A percentile compares a stretch with the other conserved stretches of the same genome.
Conservation (phyloP, 129 eudicot species). For the Lactuca sativa region DNA sequence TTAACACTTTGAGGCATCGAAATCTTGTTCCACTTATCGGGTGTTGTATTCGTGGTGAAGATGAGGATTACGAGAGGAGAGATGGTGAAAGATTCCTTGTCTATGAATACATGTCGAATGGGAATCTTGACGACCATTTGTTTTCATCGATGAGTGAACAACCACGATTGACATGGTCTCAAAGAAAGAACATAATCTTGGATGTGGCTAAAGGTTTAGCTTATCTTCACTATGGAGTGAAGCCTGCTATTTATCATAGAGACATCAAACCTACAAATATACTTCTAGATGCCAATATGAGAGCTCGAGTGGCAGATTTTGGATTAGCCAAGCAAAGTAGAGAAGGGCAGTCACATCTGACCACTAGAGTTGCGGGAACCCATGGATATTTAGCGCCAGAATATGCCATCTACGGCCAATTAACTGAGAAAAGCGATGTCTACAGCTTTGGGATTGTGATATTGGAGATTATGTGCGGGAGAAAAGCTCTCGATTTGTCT, state of each 20-base stretch:
- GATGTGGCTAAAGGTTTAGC: conserved; percentile 73
- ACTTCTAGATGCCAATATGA: conserved; percentile 66
- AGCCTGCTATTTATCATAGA: conserved; percentile 76
- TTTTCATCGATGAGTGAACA: conserved; percentile 36
- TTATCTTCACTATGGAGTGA: conserved; percentile 76
- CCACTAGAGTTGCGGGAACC: conserved; percentile 81
- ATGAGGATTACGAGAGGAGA: conserved; percentile 36
- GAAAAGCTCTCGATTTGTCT: conserved; percentile 70
- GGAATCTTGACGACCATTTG: conserved; percentile 75
- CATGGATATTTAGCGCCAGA: conserved; percentile 89
- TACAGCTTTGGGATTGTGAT: conserved; percentile 82
- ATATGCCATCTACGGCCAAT: conserved; percentile 74
- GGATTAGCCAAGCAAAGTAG: conserved; percentile 71
- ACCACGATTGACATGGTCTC: conserved; percentile 63
- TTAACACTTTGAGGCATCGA: conserved; percentile 68
- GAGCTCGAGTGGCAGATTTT: conserved; percentile 84
- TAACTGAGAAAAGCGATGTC: conserved; percentile 81
- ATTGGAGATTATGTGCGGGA: conserved; percentile 81
- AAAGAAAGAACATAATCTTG: conserved; percentile 64
- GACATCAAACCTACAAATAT: conserved; percentile 78
- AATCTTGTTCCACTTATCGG: conserved; percentile 78
- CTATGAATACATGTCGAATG: conserved; percentile 79
- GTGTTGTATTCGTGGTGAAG: conserved; percentile 63
- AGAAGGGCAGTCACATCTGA: conserved; percentile 83
- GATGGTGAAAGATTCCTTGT: conserved; percentile 62